These are phyloP conservation scores for Akanthomyces dipterigenus DNA, from an alignment of 2,329 filamentous ascomycete species.

Conservation along the genomic window DNA sequence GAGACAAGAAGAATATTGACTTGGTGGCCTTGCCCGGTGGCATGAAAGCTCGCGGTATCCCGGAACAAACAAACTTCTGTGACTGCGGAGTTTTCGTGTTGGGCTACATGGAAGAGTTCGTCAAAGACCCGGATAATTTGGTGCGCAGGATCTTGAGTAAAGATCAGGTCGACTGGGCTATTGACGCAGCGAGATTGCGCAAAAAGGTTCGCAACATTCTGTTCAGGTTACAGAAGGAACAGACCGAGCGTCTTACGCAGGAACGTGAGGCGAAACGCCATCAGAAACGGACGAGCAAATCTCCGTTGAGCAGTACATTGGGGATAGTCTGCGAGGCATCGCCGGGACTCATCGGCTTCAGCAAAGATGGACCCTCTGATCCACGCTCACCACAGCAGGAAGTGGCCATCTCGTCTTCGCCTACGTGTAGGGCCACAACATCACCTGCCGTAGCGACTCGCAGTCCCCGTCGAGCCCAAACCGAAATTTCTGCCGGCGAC, in stretches of 20 bases:
- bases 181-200: conserved; percentile 56
- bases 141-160: conserved; percentile 58
- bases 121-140: conserved; percentile 66
- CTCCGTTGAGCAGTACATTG: neutral
- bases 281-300: neutral
- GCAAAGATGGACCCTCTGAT: neutral
- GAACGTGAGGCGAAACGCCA: conserved; percentile 28
- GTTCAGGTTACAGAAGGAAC: conserved; percentile 53
- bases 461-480: neutral
- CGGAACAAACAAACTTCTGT: conserved; percentile 73
- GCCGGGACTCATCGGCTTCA: neutral
- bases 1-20: conserved; percentile 46
- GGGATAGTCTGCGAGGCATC: conserved; percentile 1
- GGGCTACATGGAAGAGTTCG: conserved; percentile 77
- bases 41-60: conserved; percentile 68
- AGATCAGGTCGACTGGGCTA: conserved; percentile 42
- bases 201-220: conserved; percentile 59
- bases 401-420: neutral
- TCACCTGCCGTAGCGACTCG: neutral
- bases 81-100: conserved; percentile 88
- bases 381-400: neutral
- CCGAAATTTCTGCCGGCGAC: neutral
- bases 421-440: neutral
- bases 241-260: conserved; percentile 37
- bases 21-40: conserved; percentile 33